Conservation (phyloP, 257 asterid species). For the Capsicum baccatum region DNA sequence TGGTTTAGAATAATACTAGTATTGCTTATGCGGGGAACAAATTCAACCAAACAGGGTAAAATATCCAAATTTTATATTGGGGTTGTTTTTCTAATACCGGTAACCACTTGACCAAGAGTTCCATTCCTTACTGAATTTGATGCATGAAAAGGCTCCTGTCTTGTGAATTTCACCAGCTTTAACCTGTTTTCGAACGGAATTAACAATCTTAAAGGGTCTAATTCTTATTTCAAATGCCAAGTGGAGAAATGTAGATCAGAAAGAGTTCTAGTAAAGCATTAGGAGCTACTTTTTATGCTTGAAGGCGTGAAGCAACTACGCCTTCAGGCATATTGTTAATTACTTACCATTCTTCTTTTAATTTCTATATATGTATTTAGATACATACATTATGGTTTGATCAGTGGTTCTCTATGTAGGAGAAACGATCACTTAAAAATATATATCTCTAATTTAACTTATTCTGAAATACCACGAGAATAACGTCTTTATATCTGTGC, state of each 20-base stretch:
- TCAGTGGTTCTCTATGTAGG: conserved; percentile 7
- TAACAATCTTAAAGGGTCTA: conserved; percentile 20
- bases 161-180: conserved; percentile 19
- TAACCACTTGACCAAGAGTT: neutral
- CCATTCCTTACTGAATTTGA: neutral
- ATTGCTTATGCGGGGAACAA: neutral
- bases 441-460: conserved; percentile 7
- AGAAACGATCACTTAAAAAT: neutral
- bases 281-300: conserved; percentile 8
- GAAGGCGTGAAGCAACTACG: neutral
- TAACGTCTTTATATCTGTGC: neutral
- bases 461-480: conserved; percentile 9
- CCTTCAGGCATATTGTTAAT: neutral
- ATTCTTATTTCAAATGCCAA: conserved; percentile 15
- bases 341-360: conserved; percentile 7
- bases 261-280: neutral
- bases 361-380: neutral
- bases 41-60: neutral
- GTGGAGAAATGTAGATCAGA: neutral
- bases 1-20: neutral
- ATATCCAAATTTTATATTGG: neutral
- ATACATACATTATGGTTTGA: neutral
- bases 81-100: neutral
- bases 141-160: neutral
- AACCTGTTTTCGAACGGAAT: neutral